Evolutionary conservation across 2,329 filamentous ascomycete genomes (phyloP), one percentile per base, ranked within the genome.

Genomic region (Colletotrichum sp.): DNA sequence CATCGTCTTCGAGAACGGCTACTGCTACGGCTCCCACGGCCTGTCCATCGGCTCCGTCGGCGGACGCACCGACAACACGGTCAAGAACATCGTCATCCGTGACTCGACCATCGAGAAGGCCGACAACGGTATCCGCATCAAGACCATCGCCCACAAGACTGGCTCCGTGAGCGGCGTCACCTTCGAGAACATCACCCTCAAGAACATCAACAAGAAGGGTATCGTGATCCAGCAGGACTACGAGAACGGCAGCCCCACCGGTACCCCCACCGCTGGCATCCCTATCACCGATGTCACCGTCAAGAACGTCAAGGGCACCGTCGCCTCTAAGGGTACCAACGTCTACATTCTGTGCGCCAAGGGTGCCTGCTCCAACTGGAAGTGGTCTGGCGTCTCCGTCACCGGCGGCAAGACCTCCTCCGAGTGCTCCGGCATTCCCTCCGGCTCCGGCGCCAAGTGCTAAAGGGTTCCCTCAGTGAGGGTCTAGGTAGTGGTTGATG

Each of bases 261-360:
- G 88, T 21, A 82, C 24, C 0, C 86, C 88, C 12, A 89, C 86
- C 34, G 80, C 79, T 39, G 88, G 89, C 32, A 87, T 91, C n/a
- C 89, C 88, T 18, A 90, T 91, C 80, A 90, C 89, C 16, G 86
- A 85, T 6, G 78, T 91, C 15, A 87, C 84, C 4, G 80, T 90
- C 65, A 81, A 84, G 55, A 82, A 85, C 76, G 84, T 90, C 75
- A 85, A 80, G 5, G 89, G 89, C 26, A 84, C 84, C 6, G 88
- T 90, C 60, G 76, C 81, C 26, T 80, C 81, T 1, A 79, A 78
- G 21, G 87, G 81, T 21, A 85, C 82, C 30, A 83, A 89, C 70
- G 81, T 90, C 75, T 89, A 89, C 79, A 89, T 92, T 72, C 86
- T 91, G 8, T 92, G 91, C 79, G 90, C 87, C 21, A 83, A 81